Evolutionary conservation across 1,284 basidiomycete genomes (phyloP).

Genomic region (Ceratorhiza oryzae-sativae): DNA sequence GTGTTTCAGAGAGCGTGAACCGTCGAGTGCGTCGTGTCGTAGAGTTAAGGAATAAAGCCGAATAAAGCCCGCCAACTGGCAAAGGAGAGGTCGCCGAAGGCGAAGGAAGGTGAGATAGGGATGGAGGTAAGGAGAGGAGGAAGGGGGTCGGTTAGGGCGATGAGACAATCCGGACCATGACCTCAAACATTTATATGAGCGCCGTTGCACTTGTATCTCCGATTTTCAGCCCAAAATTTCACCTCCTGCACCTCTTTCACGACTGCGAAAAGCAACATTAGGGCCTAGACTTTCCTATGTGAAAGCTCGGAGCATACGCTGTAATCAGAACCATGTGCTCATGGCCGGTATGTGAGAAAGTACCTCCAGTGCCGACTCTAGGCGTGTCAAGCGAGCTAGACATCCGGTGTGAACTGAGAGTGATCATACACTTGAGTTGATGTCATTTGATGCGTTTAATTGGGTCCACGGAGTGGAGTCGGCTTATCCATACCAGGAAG

Average conservation of each 20-base stretch:
- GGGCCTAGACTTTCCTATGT: background rate
- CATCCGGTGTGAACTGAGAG: slow-evolving; percentile 14
- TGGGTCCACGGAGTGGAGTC: background rate
- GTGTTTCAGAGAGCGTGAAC: slow-evolving; percentile 24
- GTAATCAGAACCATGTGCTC: background rate
- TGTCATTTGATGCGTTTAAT: background rate
- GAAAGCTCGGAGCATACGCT: slow-evolving; percentile 27
- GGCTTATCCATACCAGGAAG: background rate
- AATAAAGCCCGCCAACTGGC: slow-evolving; percentile 1
- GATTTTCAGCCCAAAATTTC: no score
- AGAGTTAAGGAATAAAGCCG: slow-evolving; percentile 18
- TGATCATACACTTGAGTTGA: background rate
- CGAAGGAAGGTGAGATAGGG: slow-evolving; percentile 15
- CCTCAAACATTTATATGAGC: slow-evolving; percentile 17
- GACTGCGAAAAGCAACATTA: no score
- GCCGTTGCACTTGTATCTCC: no score
- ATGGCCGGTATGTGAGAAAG: slow-evolving; percentile 1
- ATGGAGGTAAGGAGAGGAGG: background rate
- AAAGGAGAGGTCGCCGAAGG: background rate
- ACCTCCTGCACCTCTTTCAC: no score
- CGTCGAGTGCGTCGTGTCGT: slow-evolving; percentile 24
- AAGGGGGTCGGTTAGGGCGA: slow-evolving; percentile 14
- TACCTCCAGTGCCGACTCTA: slow-evolving; percentile 25
- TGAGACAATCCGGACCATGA: slow-evolving; percentile 14
- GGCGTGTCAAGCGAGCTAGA: background rate